Base-by-base conservation (phyloP, 2,329 filamentous ascomycete species). In the Trichoderma cornu-damae region DNA sequence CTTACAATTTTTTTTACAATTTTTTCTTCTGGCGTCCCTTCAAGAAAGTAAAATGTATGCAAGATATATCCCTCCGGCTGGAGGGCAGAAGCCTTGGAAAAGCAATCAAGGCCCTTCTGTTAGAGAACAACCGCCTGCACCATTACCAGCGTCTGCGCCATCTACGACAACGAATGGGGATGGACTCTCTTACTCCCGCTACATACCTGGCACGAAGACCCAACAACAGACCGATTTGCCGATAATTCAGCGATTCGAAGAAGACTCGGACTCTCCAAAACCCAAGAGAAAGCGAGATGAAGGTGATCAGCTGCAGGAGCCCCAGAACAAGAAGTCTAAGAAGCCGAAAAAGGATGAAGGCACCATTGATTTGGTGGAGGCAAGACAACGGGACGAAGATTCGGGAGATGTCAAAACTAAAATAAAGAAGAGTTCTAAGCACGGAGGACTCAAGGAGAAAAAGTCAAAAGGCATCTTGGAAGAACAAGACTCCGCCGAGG, bases 1-100 rank as follows among this genome's bases (percentile, higher is more conserved):
- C n/a, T n/a, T n/a, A n/a, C n/a, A n/a, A n/a, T n/a, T n/a, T n/a
- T n/a, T n/a, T n/a, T n/a, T n/a, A n/a, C n/a, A 1, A 1, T 2
- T 22, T 1, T 4, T 16, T 16, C 0, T 11, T 50, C 48, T 24
- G n/a, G n/a, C n/a, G n/a, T 12, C 16, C 11, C 4, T 34, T 2
- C 2, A 16, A 32, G 42, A 28, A n/a, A 18, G 7, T 1, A 26
- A 26, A 24, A 75, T 75, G 73, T 77, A 78, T 63, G 69, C 75
- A 46, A 69, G 76, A 61, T 78, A 78, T 58, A 65, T 78, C 14
- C 75, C 73, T 38, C 66, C 69, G 6, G 18, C 66, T 7, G 68
- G 70, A 59, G 65, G 58, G 35, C 58, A 66, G 53, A 61, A 49
- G 24, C 35, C 53, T 30, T 22, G 47, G 9, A 44, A 48, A 44